Conservation (phyloP, 2,329 filamentous ascomycete species). For the Microsporum audouinii region DNA sequence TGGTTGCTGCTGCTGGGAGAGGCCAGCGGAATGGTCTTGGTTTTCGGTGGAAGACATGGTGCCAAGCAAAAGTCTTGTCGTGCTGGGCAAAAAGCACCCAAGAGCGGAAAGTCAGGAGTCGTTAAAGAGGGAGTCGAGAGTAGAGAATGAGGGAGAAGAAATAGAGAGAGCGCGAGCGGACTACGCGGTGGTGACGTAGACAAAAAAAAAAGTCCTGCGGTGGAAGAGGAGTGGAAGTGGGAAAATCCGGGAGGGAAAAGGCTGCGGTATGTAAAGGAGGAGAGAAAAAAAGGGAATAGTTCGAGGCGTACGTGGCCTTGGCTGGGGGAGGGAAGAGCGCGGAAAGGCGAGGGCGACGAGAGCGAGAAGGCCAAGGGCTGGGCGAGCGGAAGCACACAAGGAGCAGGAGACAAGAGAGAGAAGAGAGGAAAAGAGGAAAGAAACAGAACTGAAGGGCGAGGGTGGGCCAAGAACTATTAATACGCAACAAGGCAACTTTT, state of each 20-base stretch:
- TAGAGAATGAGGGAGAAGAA: neutral
- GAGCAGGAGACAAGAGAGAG: neutral
- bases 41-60: constrained; percentile 32
- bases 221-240: no score
- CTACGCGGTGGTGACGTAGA: no score
- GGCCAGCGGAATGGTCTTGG: constrained; percentile 22
- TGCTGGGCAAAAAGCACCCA: constrained; percentile 1
- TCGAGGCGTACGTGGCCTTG: neutral
- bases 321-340: neutral
- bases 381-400: neutral
- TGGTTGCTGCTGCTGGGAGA: constrained; percentile 10
- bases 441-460: neutral
- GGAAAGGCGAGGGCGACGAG: neutral
- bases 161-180: no score
- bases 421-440: neutral
- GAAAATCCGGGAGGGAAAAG: no score
- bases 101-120: neutral
- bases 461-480: no score
- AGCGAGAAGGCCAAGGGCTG: neutral
- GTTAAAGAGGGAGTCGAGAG: neutral
- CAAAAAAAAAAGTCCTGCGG: no score
- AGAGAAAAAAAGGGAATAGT: constrained; percentile 1
- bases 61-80: constrained; percentile 16
- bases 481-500: neutral
- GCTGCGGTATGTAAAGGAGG: neutral